phyloP scores from a whole-genome alignment of 805 yeast species.

The Ogataea degrootiae region DNA sequence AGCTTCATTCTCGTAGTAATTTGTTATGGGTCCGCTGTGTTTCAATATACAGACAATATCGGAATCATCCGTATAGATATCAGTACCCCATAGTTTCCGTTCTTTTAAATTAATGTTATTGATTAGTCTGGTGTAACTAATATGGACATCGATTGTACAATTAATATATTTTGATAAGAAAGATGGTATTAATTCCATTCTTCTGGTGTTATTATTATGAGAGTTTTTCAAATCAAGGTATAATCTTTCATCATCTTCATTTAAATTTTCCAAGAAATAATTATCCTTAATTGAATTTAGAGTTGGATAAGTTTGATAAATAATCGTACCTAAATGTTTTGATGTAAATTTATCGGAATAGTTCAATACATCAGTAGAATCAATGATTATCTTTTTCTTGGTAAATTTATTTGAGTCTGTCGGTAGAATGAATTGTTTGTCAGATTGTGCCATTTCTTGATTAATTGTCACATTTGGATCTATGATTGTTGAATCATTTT shows the following conservation, averaged over 20 bases:
- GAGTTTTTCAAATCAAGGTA: not conserved
- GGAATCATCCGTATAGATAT: conserved; percentile 90
- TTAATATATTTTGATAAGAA: conserved; percentile 37
- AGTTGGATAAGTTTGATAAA: conserved; percentile 56
- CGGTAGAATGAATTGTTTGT: conserved; percentile 1
- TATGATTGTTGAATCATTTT: conserved; percentile 23
- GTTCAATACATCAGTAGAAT: conserved; percentile 36
- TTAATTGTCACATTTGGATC: conserved; percentile 21
- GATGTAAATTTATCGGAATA: conserved; percentile 40
- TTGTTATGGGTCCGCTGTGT: conserved; percentile 62
- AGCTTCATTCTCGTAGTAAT: too few relatives aligned
- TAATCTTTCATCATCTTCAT: conserved; percentile 12
- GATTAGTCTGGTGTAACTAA: conserved; percentile 42
- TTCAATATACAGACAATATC: conserved; percentile 70
- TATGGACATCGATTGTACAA: conserved; percentile 47
- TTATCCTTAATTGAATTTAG: conserved; percentile 29
- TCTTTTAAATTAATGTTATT: conserved; percentile 41
- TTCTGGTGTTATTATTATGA: conserved; percentile 22
- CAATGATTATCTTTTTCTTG: conserved; percentile 22
- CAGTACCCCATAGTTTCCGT: conserved; percentile 82
- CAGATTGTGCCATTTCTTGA: conserved; percentile 1
- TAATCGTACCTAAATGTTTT: conserved; percentile 46
- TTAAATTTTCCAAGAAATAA: conserved; percentile 16
- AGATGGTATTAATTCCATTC: conserved; percentile 29
- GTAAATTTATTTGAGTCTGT: not conserved